Conservation (phyloP, 148 eudicot species). For the Cornus florida region DNA sequence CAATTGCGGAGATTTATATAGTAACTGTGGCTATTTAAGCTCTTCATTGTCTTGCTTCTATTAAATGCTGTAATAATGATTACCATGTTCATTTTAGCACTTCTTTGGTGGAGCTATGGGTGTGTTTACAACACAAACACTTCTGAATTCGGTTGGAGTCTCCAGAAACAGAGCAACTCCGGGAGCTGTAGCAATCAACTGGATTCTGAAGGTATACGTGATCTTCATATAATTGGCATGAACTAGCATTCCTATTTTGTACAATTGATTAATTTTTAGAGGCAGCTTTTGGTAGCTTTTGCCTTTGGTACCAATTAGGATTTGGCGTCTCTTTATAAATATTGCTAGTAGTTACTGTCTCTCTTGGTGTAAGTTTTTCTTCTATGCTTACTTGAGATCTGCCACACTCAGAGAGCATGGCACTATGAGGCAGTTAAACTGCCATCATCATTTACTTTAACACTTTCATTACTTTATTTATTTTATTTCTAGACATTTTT, state of each 20-base stretch:
- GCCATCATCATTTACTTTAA: neutral
- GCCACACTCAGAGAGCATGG: neutral
- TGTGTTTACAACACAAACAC: conserved; percentile 91
- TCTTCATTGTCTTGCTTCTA: neutral
- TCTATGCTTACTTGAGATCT: too few relatives aligned
- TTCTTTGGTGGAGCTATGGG: conserved; percentile 99
- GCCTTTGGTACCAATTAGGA: neutral
- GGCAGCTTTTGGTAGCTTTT: neutral
- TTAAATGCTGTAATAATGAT: neutral
- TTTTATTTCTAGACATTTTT: neutral
- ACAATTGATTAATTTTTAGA: neutral
- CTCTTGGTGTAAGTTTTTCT: too few relatives aligned
- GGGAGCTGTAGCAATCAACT: conserved; percentile 96
- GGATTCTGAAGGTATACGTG: conserved; percentile 88
- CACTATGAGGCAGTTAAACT: neutral
- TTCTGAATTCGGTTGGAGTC: conserved; percentile 82
- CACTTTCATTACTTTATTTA: neutral
- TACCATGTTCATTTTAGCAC: conserved; percentile 49
- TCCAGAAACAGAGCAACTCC: conserved; percentile 63
- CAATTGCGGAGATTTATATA: neutral
- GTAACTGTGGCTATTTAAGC: neutral
- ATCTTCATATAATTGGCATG: neutral
- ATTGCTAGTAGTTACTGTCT: neutral
- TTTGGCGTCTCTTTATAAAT: neutral
- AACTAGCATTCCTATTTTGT: neutral